These are phyloP conservation scores for Penicillium corylophilum DNA, from an alignment of 2,329 filamentous ascomycete species.

Conservation along the genomic window DNA sequence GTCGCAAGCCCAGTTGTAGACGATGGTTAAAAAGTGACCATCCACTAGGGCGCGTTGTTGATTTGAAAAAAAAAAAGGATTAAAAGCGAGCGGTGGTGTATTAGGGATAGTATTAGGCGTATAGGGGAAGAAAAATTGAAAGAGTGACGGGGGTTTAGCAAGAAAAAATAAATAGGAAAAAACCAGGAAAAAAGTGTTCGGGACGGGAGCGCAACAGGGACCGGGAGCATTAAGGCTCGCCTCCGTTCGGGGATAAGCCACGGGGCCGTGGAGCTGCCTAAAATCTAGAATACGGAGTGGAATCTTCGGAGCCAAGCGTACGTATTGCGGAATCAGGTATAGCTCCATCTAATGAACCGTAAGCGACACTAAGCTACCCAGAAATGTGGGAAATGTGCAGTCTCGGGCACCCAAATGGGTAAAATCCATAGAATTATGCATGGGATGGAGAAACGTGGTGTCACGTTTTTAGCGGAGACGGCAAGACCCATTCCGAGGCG, in stretches of 20 bases:
- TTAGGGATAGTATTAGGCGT: background rate
- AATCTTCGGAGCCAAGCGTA: background rate
- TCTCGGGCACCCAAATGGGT: background rate
- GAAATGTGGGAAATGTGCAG: background rate
- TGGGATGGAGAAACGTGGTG: background rate
- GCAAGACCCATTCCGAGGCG: background rate
- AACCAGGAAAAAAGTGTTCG: constrained; percentile 6
- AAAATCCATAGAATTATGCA: background rate
- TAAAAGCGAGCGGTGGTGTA: background rate
- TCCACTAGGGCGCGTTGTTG: background rate
- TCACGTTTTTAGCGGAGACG: background rate
- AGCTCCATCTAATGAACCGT: background rate
- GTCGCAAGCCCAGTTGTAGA: background rate
- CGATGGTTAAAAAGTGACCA: constrained; percentile 8
- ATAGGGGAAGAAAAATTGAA: background rate
- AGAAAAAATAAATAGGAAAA: constrained; percentile 6
- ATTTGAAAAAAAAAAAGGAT: background rate
- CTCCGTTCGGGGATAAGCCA: constrained; percentile 19
- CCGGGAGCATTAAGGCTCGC: no score
- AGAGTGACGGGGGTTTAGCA: constrained; percentile 3
- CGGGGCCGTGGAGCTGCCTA: background rate
- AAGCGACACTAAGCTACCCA: background rate
- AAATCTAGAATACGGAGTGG: background rate
- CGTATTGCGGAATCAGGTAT: background rate
- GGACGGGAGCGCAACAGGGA: constrained; percentile 5